Conservation (phyloP, 2,329 filamentous ascomycete species). For the Pseudogymnoascus sp. region DNA sequence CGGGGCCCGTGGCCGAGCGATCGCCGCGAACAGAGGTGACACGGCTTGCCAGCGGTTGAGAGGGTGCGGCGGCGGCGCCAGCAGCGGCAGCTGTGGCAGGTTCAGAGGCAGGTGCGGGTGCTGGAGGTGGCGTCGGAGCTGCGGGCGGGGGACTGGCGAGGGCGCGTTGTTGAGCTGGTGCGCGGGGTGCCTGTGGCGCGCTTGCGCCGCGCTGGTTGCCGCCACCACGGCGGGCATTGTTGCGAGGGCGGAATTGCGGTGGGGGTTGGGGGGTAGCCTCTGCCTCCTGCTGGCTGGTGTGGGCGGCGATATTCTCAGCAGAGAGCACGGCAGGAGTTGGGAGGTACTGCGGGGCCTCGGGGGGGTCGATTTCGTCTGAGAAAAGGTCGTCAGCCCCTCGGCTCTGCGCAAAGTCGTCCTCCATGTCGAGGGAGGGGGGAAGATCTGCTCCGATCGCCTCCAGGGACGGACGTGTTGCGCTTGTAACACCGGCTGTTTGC, state of each 20-base stretch:
- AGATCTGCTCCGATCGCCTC: not conserved
- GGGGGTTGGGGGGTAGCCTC: not conserved
- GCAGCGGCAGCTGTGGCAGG: not conserved
- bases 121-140: conserved; percentile 8
- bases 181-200: conserved; percentile 7
- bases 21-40: conserved; percentile 44
- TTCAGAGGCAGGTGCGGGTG: conserved; percentile 11
- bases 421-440: conserved; percentile 9
- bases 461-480: not conserved
- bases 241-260: not conserved
- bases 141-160: not conserved
- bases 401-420: conserved; percentile 25
- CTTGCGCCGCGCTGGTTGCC: not conserved
- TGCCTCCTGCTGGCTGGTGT: not conserved
- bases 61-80: conserved; percentile 15
- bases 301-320: not conserved
- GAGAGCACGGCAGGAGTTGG: not conserved
- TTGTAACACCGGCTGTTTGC: not conserved
- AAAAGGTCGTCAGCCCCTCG: conserved; percentile 28
- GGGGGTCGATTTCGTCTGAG: conserved; percentile 27
- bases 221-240: not conserved
- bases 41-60: conserved; percentile 14
- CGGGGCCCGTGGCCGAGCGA: conserved; percentile 43
- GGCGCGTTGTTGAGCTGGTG: conserved; percentile 8
- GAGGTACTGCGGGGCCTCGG: conserved; percentile 15